phyloP scores from a whole-genome alignment of 1,284 basidiomycete species.

The Leccinum pallidistipes region DNA sequence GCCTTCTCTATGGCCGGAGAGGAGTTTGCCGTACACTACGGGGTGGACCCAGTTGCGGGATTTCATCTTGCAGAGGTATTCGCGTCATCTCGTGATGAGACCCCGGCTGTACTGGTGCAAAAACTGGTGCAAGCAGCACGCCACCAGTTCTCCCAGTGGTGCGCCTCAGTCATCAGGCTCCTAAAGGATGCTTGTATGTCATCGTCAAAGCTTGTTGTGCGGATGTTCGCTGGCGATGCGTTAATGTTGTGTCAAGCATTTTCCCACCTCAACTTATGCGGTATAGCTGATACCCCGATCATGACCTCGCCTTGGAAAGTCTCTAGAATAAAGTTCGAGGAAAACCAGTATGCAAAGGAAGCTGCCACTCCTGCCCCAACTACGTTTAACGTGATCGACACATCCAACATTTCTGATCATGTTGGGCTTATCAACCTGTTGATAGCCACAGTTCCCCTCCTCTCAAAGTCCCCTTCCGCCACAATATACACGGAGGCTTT shows the following conservation, averaged over 20 bases:
- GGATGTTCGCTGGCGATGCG: slow-evolving; percentile 37
- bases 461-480: slow-evolving; percentile 30
- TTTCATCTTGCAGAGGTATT: slow-evolving; percentile 49
- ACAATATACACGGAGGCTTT: slow-evolving; percentile 47
- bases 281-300: slow-evolving; percentile 30
- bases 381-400: slow-evolving; percentile 53
- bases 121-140: slow-evolving; percentile 19
- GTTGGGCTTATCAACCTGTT: slow-evolving; percentile 51
- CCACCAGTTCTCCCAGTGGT: slow-evolving; percentile 29
- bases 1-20: slow-evolving; percentile 44
- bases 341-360: slow-evolving; percentile 33
- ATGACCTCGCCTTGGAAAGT: slow-evolving; percentile 40
- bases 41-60: slow-evolving; percentile 42
- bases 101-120: neutral
- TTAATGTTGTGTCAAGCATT: slow-evolving; percentile 33
- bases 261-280: slow-evolving; percentile 19
- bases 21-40: slow-evolving; percentile 47
- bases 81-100: slow-evolving; percentile 3
- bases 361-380: slow-evolving; percentile 33
- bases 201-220: slow-evolving; percentile 24
- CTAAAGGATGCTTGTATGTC: slow-evolving; percentile 14
- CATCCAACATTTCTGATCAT: slow-evolving; percentile 51
- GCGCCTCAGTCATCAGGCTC: slow-evolving; percentile 14
- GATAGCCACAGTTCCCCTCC: slow-evolving; percentile 38
- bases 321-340: slow-evolving; percentile 36